A percentile compares a stretch with the other conserved stretches of the same genome.
These are phyloP conservation scores for Skeletonema potamos DNA, from an alignment of 108 stramenopile species.

Conservation along the genomic window DNA sequence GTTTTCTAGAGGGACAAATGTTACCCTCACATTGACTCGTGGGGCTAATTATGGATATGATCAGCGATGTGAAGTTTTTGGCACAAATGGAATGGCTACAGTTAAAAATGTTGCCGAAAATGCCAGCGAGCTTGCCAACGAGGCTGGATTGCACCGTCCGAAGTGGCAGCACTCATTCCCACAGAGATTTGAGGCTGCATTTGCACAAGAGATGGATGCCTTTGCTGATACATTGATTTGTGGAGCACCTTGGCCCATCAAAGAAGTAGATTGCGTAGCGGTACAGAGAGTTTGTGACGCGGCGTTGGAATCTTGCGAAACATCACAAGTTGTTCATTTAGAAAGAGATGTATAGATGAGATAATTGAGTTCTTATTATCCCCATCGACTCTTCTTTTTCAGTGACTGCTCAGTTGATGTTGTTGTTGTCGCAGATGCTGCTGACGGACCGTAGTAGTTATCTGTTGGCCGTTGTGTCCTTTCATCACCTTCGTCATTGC, in stretches of 20 bases:
- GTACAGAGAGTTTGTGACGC: slow-evolving; percentile 69
- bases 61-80: slow-evolving; percentile 77
- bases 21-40: slow-evolving; percentile 39
- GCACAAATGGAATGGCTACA: slow-evolving; percentile 41
- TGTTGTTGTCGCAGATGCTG: not conserved
- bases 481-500: not conserved
- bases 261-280: slow-evolving; percentile 52
- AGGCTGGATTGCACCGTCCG: slow-evolving; percentile 39
- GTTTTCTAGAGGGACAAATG: slow-evolving; percentile 34
- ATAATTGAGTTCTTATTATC: not conserved
- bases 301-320: slow-evolving; percentile 51
- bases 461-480: not conserved
- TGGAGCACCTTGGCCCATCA: slow-evolving; percentile 52
- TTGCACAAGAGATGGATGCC: slow-evolving; percentile 64
- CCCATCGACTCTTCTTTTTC: slow-evolving; percentile 23
- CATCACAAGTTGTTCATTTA: slow-evolving; percentile 19
- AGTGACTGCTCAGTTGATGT: not conserved
- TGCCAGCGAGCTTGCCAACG: slow-evolving; percentile 39
- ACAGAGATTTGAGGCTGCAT: slow-evolving; percentile 63
- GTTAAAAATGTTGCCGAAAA: slow-evolving; percentile 49
- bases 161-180: slow-evolving; percentile 66
- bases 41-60: slow-evolving; percentile 72
- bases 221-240: slow-evolving; percentile 60
- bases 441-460: not conserved
- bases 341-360: not conserved